Percentiles rank a stretch among this genome's conserved stretches.
phyloP scores from a whole-genome alignment of 148 eudicot species.

The Rhododendron mucronatum region DNA sequence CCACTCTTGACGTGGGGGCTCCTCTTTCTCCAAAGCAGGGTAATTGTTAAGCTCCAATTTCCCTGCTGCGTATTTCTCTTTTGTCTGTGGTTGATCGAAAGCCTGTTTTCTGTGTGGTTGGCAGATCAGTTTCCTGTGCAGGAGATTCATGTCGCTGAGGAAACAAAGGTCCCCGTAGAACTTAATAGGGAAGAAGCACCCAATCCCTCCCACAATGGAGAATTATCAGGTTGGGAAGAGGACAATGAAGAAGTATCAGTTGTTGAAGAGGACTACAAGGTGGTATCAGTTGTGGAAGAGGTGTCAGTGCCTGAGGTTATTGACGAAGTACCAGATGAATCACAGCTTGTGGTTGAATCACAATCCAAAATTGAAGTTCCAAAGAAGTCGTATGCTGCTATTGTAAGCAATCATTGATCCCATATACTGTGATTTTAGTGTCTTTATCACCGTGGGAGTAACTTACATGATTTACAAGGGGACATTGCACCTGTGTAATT shows the following conservation, averaged over 20 bases:
- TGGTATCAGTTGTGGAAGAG: conserved; percentile 40
- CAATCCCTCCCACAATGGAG: conserved; percentile 43
- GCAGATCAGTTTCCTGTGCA: conserved; percentile 33
- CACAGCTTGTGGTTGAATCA: conserved; percentile 38
- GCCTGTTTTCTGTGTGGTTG: conserved; percentile 14
- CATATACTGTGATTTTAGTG: neutral
- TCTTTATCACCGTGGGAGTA: neutral
- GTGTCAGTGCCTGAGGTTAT: conserved; percentile 59
- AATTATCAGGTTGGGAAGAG: conserved; percentile 38
- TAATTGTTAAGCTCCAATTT: conserved; percentile 24
- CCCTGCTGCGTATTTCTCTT: conserved; percentile 8
- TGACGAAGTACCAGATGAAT: conserved; percentile 39
- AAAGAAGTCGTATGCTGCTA: conserved; percentile 86
- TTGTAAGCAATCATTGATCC: conserved; percentile 44
- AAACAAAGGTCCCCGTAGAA: conserved; percentile 28
- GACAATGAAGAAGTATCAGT: conserved; percentile 54
- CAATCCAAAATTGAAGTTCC: conserved; percentile 44
- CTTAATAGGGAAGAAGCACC: conserved; percentile 38
- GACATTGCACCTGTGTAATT: neutral
- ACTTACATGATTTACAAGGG: neutral
- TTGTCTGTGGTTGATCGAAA: conserved; percentile 2
- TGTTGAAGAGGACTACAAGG: conserved; percentile 47
- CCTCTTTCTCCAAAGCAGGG: conserved; percentile 42
- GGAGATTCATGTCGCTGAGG: conserved; percentile 39
- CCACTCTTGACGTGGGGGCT: conserved; percentile 23